A percentile compares a stretch with the other conserved stretches of the same genome.
Conservation (phyloP, 2,329 filamentous ascomycete genomes). For the Chaetomium olivaceum region DNA sequence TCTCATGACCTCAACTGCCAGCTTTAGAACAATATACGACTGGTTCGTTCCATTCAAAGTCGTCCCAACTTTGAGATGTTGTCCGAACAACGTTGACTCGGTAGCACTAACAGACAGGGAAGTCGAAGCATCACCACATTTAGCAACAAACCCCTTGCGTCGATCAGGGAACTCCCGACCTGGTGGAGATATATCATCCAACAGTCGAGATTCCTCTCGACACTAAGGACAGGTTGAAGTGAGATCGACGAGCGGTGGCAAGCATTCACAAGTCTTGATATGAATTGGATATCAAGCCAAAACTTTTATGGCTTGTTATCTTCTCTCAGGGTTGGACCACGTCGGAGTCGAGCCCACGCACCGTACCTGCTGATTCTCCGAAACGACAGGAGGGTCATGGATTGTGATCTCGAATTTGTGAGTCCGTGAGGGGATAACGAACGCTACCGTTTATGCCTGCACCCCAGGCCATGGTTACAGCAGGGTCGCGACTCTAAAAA, state of each 20-base stretch:
- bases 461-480: background rate
- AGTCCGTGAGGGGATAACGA: background rate
- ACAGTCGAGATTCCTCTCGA: background rate
- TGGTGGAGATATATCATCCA: background rate
- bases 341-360: background rate
- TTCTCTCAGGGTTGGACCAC: background rate
- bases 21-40: too few relatives aligned
- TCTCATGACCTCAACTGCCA: background rate
- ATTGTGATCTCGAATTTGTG: background rate
- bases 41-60: background rate
- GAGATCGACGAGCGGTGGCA: background rate
- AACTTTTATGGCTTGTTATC: background rate
- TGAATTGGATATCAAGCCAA: background rate
- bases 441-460: background rate
- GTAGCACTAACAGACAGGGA: background rate
- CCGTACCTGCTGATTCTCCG: too few relatives aligned
- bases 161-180: constrained; percentile 6
- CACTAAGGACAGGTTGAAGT: background rate
- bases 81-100: background rate
- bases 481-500: background rate
- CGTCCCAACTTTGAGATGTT: background rate
- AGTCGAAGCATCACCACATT: background rate
- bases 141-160: constrained; percentile 1
- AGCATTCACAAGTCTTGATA: background rate
- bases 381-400: background rate